Evolutionary conservation across 805 yeast species (phyloP), one percentile per base, ranked within the genome.

Genomic region (Yarrowia sp.): DNA sequence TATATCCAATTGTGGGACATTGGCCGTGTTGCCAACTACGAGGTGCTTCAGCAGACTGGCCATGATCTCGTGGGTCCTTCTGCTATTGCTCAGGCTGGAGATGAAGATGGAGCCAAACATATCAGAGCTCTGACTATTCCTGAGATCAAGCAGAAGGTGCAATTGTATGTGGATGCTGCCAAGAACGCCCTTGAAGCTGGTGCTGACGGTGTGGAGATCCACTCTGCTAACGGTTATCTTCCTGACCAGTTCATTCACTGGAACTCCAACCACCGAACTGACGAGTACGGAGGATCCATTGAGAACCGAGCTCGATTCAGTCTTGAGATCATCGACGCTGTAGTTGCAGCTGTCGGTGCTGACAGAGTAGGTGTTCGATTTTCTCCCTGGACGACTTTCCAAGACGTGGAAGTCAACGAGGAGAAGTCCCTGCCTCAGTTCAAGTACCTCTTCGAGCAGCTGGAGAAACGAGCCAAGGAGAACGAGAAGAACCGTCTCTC

Each of bases 191-290:
- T 82, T 38, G 80, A 78, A 7, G 81, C 86, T 12, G 86, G 87
- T 0, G 82, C 84, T 66, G 92, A 88, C 75, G 87, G 87, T 71
- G 83, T 89, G 49, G 91, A 87, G 73, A 78, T 87, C 69, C 90
- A 88, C 75, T 81, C 79, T 38, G 91, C 92, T 30, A 85, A 87
- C 74, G 90, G 90, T 0, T 86, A 84, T 71, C 75, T 87, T 55
- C 70, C 83, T 53, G 79, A 81, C 70, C 79, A 81, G 70, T 86
- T 87, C 72, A 71, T 83, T 34, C 79, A 83, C 40, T 75, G 77
- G 1, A 71, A 75, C 19, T 75, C 83, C 46, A 86, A 87, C 73
- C 71, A 78, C 67, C 79, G 91, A 73, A 83, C 84, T 1, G 91
- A 87, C 73, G 79, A 83, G 71, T 87, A 86, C 71, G 91, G 90